Base-by-base conservation (phyloP, 2,329 filamentous ascomycete genomes). In the Phaeophleospora eucalypticola region DNA sequence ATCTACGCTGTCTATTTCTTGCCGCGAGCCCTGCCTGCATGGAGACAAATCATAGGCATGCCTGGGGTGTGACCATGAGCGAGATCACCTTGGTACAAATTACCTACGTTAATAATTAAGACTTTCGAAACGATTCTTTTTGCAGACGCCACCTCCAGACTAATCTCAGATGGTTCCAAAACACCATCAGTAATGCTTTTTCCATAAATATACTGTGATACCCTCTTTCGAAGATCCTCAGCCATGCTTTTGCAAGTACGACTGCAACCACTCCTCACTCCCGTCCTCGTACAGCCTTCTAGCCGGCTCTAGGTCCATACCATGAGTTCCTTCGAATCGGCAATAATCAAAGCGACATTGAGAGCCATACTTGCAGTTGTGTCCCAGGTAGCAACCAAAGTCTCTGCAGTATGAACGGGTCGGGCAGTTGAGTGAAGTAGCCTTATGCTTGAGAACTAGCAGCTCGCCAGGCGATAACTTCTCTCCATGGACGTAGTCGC, bases 1-100 rank as follows among this genome's bases (percentile, higher is more conserved):
- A 54, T 77, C 14, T 75, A 70, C 54, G 47, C 60, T 2, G 67
- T 76, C 4, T 77, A 77, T 56, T 75, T 76, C 51, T 58, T 72
- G 39, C 74, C 74, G 2, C 63, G 73, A 39, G 72, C 66, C 1
- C 57, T 72, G 4, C 70, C 72, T 17, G 62, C 59, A 17, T 41
- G 71, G 36, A 67, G 73, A 46, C 63, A 65, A 32, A 62, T 71
- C 24, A 45, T 75, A 37, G 73, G 73, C 2, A 72, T 75, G 71
- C 73, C 73, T 6, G 73, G 72, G 1, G 54, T 63, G 33, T 65
- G 24, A 29, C n/a, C n/a, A n/a, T n/a, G n/a, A n/a, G n/a, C n/a
- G n/a, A n/a, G n/a, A n/a, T n/a, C n/a, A n/a, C n/a, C n/a, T n/a
- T n/a, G n/a, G n/a, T n/a, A n/a, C n/a, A n/a, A n/a, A n/a, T n/a